Evolutionary conservation across 352 stramenopile genomes (phyloP), one percentile per base, ranked within the genome.

Genomic region (Phytophthora cryptogea): DNA sequence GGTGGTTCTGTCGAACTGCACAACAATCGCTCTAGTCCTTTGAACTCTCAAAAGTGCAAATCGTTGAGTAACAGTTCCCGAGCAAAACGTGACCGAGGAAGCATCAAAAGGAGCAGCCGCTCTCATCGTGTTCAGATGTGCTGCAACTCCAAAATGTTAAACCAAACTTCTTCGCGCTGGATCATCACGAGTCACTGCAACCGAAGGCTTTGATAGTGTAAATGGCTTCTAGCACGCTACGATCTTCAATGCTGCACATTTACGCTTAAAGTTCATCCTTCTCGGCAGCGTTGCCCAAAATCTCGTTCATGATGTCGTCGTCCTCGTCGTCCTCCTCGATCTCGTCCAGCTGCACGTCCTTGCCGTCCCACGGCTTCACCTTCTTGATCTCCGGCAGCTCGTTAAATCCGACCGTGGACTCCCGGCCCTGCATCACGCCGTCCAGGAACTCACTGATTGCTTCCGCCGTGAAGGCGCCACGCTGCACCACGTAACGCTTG

Each of bases 241-340:
- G 37, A 40, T 68, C 33, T 49, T 63, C 44, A 62, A 57, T 54
- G 48, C 17, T 60, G 41, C 61, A 58, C 14, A 36, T 37, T 16
- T 27, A 43, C 33, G 11, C 35, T 63, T 87, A 96, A 56, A 95
- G 72, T 45, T 96, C 88, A 31, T 95, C 86, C 67, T 91, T 95
- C 57, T 78, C 66, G 13, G 55, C 71, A 8, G 53, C 66, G 40
- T 66, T 69, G 28, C 78, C 78, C 8, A 95, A 63, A 17, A 94
- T 94, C 54, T 97, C 89, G 59, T 75, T 90, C 62, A 97, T 65
- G 50, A 97, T 95, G 51, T 94, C 86, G 47, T 92, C 84, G 52
- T 92, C 85, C 14, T 92, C 84, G 48, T 95, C 84, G 27, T 92
- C 83, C 3, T 92, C 85, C 45, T 89, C 87, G 14, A 92, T 70